Evolutionary conservation across 805 yeast species (phyloP), one percentile per base, ranked within the genome.

Genomic region (Metschnikowia bowlesiae): DNA sequence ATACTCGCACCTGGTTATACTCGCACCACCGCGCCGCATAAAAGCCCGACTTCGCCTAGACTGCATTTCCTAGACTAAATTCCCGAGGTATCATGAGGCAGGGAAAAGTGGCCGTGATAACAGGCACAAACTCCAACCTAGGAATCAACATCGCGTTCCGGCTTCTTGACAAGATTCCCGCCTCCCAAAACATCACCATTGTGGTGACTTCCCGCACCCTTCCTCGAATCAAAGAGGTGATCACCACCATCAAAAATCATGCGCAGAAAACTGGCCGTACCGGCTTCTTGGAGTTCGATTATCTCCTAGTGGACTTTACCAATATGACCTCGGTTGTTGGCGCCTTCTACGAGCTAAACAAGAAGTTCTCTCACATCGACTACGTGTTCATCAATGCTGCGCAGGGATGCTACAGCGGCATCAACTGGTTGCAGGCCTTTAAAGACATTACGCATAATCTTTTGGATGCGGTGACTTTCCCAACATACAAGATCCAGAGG

Each of bases 141-240:
- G 99, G 99, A 6, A 71, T 87, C 54, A 87, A 89, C 59, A 86
- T 90, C 26, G 96, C 95, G 8, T 82, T 85, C 63, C 75, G 97
- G 46, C 71, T 94, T 30, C 74, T 94, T 6, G 84, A 83, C 49
- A 76, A 79, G 39, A 65, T 81, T 3, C 83, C 85, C 6, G 64
- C 71, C 1, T 74, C 74, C 16, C 71, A 72, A 8, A 74, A 85
- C 51, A 61, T 94, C 44, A 90, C 97, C 0, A 71, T 94, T 8
- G 82, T 94, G 9, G 90, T 92, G 9, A 91, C 98, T 0, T 87
- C 97, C 4, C 76, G 99, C 57, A 88, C 96, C 0, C 74, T 92
- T 43, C 90, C 96, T 7, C 81, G 89, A 50, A 97, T 84, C 4
- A 84, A 84, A 50, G 89, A 86, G 54, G 84, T 84, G 22, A 87